These are phyloP conservation scores for Cercophora samala DNA, from an alignment of 495 filamentous ascomycete genomes.

Conservation along the genomic window DNA sequence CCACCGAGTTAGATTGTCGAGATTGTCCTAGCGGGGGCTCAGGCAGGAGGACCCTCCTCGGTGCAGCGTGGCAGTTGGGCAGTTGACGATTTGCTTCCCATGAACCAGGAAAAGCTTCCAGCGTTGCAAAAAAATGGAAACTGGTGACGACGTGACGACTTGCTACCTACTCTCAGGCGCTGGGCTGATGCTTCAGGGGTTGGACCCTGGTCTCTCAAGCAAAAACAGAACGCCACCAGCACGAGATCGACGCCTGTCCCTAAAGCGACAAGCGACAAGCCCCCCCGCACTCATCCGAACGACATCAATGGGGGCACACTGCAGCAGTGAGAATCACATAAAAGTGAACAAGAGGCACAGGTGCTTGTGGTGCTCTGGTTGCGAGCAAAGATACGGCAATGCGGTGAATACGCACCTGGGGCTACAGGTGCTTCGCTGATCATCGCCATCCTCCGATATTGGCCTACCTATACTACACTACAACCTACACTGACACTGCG, in stretches of 20 bases:
- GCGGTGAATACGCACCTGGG: not conserved
- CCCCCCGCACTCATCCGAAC: not conserved
- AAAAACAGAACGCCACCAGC: constrained; percentile 12
- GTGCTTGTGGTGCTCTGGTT: too few species aligned
- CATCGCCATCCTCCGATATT: not conserved
- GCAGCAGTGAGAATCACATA: too few species aligned
- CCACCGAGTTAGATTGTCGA: not conserved
- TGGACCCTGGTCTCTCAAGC: constrained; percentile 6
- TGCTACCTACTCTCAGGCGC: not conserved
- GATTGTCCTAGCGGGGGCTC: not conserved
- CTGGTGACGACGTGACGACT: not conserved
- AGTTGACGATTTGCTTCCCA: not conserved
- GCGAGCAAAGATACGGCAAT: not conserved
- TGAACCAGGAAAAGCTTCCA: not conserved
- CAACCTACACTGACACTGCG: not conserved
- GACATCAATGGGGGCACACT: not conserved
- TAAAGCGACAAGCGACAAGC: not conserved
- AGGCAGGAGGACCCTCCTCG: not conserved
- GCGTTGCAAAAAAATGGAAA: not conserved
- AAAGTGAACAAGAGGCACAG: too few species aligned
- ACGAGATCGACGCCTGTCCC: constrained; percentile 7
- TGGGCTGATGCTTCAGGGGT: constrained; percentile 5
- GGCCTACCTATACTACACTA: too few species aligned
- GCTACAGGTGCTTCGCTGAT: not conserved
- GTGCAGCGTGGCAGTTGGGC: not conserved